Evolutionary conservation across 192 early-diverging fungal genomes (phyloP).

Genomic region (Backusella tuberculispora): DNA sequence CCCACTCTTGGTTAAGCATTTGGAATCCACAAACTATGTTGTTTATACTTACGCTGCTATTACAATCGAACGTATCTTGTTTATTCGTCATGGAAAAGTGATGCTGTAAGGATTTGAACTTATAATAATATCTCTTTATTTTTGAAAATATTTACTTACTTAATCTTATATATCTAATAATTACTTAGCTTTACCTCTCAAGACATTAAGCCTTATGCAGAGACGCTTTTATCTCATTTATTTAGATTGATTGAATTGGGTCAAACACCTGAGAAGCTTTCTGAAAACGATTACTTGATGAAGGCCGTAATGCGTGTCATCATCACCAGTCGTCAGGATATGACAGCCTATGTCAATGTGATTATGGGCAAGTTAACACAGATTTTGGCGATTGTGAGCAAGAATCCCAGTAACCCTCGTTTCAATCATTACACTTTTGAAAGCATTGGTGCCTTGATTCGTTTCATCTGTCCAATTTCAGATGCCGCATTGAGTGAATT

Average conservation of each 20-base stretch:
- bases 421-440: conserved; percentile 99
- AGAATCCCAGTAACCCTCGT: conserved; percentile 96
- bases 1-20: conserved; percentile 77
- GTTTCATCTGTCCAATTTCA: conserved; percentile 80
- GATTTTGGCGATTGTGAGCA: conserved; percentile 82
- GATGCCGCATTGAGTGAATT: conserved; percentile 74
- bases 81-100: conserved; percentile 60
- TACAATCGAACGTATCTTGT: conserved; percentile 87
- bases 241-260: conserved; percentile 79
- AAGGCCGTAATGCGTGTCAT: conserved; percentile 89
- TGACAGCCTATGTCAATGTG: conserved; percentile 70
- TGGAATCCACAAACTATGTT: conserved; percentile 80
- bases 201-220: conserved; percentile 73
- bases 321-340: conserved; percentile 73
- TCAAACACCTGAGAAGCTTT: conserved; percentile 87
- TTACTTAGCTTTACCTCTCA: conserved; percentile 59
- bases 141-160: not conserved
- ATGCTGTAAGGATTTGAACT: conserved; percentile 48
- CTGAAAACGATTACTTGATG: conserved; percentile 98
- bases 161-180: not conserved
- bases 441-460: conserved; percentile 83
- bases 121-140: not conserved
- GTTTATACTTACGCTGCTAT: conserved; percentile 94
- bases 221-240: conserved; percentile 69
- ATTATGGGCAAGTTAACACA: conserved; percentile 76